Percentiles rank a stretch among this genome's conserved stretches.
These are phyloP conservation scores for Metschnikowia colocasiae DNA, from an alignment of 805 yeast species.

Conservation along the genomic window DNA sequence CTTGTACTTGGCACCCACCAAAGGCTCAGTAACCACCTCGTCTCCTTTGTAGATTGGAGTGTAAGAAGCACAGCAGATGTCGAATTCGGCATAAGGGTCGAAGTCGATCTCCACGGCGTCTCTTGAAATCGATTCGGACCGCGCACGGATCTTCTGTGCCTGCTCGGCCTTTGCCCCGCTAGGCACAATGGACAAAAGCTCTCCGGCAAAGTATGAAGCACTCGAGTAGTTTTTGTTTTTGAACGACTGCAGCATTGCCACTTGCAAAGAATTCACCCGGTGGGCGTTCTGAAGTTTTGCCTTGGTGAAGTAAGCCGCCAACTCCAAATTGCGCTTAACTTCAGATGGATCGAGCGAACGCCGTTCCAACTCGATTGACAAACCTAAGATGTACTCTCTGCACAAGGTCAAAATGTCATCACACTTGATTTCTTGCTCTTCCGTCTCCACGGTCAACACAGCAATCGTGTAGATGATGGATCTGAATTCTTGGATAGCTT, in stretches of 20 bases:
- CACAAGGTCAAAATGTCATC: constrained; percentile 66
- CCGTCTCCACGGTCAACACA: constrained; percentile 64
- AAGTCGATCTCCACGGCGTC: constrained; percentile 90
- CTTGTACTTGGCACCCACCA: constrained; percentile 88
- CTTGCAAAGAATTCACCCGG: constrained; percentile 82
- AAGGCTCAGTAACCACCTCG: constrained; percentile 66
- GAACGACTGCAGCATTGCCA: constrained; percentile 91
- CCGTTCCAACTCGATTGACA: constrained; percentile 86
- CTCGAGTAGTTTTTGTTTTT: constrained; percentile 82
- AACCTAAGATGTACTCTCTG: constrained; percentile 87
- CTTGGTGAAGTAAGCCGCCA: constrained; percentile 93
- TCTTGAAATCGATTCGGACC: constrained; percentile 73
- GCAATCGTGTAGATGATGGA: constrained; percentile 71
- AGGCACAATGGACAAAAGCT: constrained; percentile 65
- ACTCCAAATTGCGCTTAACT: constrained; percentile 81
- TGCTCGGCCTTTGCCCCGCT: constrained; percentile 83
- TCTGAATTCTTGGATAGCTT: constrained; percentile 78
- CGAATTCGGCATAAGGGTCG: constrained; percentile 88
- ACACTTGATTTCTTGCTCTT: constrained; percentile 76
- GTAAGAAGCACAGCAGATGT: constrained; percentile 78
- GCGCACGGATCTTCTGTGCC: constrained; percentile 76
- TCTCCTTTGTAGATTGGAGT: constrained; percentile 86
- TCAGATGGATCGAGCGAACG: constrained; percentile 70
- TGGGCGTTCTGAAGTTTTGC: constrained; percentile 80
- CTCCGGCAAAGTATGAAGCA: constrained; percentile 86